A percentile compares a stretch with the other conserved stretches of the same genome.
These are phyloP conservation scores for Pinus albicaulis DNA, from an alignment of 75 land plant genomes.

Conservation along the genomic window DNA sequence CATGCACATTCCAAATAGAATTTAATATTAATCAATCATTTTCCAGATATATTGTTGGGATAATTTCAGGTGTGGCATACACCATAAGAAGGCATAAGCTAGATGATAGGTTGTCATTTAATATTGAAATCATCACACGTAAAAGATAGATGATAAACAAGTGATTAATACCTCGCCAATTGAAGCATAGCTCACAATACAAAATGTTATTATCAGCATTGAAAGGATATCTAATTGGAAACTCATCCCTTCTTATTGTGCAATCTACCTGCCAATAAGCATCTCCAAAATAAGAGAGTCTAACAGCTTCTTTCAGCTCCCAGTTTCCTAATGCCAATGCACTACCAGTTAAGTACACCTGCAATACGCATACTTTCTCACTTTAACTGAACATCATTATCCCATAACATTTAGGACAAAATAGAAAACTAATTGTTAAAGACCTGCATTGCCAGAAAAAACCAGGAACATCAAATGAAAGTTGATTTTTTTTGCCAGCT, in stretches of 20 bases:
- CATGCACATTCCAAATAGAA: not conserved
- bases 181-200: not conserved
- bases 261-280: conserved; percentile 64
- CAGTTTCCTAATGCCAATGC: conserved; percentile 62
- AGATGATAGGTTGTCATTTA: not conserved
- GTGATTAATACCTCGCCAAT: not conserved
- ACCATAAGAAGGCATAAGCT: not conserved
- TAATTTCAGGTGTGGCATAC: not conserved
- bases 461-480: not conserved
- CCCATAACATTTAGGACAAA: not conserved
- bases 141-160: not conserved
- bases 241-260: conserved; percentile 43
- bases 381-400: conserved; percentile 1
- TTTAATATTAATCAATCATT: too few relatives aligned
- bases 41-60: not conserved
- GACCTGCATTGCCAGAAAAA: not conserved
- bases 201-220: not conserved
- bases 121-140: not conserved
- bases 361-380: conserved; percentile 2
- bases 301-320: conserved; percentile 54
- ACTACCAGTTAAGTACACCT: conserved; percentile 82
- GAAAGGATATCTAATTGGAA: conserved; percentile 85
- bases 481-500: not conserved
- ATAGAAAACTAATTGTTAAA: not conserved
- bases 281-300: conserved; percentile 64